Conservation (phyloP, 2,329 filamentous ascomycete species). For the Pseudogymnoascus sp. region DNA sequence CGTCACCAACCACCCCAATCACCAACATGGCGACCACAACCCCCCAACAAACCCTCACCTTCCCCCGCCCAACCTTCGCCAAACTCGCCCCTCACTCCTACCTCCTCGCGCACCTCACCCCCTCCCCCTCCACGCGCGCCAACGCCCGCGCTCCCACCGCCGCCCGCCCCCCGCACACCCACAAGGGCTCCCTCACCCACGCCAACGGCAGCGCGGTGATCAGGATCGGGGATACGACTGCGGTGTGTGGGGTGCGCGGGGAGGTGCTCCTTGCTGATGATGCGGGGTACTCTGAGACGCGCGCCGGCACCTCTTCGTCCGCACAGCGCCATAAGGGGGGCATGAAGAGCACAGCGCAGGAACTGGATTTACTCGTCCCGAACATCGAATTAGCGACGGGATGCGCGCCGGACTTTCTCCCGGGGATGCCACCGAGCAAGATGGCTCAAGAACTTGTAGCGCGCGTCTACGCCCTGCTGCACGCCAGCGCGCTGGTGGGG, state of each 20-base stretch:
- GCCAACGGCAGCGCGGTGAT: constrained; percentile 86
- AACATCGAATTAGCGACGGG: constrained; percentile 92
- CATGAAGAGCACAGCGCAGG: constrained; percentile 40
- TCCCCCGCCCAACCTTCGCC: constrained; percentile 68
- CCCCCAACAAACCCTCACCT: constrained; percentile 26
- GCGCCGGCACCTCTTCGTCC: constrained; percentile 24
- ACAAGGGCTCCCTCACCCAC: constrained; percentile 78
- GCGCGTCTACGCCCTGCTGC: constrained; percentile 67
- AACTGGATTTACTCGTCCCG: constrained; percentile 74
- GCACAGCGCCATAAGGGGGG: constrained; percentile 20
- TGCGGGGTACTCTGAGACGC: constrained; percentile 51
- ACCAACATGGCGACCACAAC: constrained; percentile 5
- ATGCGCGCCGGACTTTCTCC: constrained; percentile 76
- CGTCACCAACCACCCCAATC: not conserved
- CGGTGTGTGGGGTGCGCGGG: constrained; percentile 86
- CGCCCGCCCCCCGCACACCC: constrained; percentile 66
- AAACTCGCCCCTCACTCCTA: constrained; percentile 85
- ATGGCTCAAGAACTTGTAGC: constrained; percentile 78
- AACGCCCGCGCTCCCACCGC: constrained; percentile 70
- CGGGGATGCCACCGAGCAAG: constrained; percentile 71
- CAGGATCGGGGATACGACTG: constrained; percentile 79
- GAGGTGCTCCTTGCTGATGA: constrained; percentile 78
- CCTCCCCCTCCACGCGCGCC: constrained; percentile 57
- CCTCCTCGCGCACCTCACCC: constrained; percentile 79
- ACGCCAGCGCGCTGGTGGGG: constrained; percentile 59